Evolutionary conservation across 805 yeast species (phyloP).

Genomic region (Blastobotrys attinorum): DNA sequence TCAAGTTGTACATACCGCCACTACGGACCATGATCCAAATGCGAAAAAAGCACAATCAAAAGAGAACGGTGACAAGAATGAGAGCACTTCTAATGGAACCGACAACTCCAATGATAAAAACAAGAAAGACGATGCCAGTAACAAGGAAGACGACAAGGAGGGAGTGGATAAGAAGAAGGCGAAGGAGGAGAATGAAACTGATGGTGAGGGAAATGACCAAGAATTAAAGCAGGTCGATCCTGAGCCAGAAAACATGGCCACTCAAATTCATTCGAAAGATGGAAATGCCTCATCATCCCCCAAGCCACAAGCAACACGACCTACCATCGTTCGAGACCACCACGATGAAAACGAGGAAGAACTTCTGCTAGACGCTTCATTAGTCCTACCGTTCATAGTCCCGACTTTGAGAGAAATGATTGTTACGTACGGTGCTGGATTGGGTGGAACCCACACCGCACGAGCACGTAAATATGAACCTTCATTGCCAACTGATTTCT

Average conservation of each 20-base stretch:
- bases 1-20: slow-evolving; percentile 16
- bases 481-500: slow-evolving; percentile 54
- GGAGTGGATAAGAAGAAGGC: slow-evolving; percentile 9
- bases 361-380: slow-evolving; percentile 28
- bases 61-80: neutral
- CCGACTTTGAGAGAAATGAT: slow-evolving; percentile 73
- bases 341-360: slow-evolving; percentile 18
- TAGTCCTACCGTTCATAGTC: slow-evolving; percentile 42
- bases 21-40: slow-evolving; percentile 11
- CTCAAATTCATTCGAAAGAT: slow-evolving; percentile 2
- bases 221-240: slow-evolving; percentile 6
- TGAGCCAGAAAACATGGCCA: neutral
- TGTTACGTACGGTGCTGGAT: slow-evolving; percentile 67
- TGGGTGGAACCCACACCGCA: slow-evolving; percentile 49
- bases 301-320: neutral
- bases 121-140: neutral
- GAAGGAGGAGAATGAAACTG: slow-evolving; percentile 8
- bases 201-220: neutral
- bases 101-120: slow-evolving; percentile 8
- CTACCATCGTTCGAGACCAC: slow-evolving; percentile 6
- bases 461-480: slow-evolving; percentile 62
- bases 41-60: neutral
- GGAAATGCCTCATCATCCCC: too few relatives aligned
- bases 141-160: slow-evolving; percentile 3
- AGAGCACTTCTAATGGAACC: slow-evolving; percentile 7